Conservation (phyloP, 2,329 filamentous ascomycete genomes). For the Claviceps fusiformis region DNA sequence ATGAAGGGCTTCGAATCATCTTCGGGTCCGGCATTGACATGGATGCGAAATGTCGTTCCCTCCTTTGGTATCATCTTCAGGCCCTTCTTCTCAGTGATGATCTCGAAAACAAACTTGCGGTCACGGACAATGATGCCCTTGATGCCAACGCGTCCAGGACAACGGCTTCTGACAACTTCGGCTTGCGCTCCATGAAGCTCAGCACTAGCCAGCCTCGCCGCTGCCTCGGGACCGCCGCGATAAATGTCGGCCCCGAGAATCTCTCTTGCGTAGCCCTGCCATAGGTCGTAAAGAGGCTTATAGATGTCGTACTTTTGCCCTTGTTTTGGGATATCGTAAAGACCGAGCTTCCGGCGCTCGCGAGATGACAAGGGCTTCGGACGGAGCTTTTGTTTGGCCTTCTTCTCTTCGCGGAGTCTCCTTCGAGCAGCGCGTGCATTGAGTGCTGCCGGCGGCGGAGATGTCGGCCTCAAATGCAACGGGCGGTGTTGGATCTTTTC, state of each 20-base stretch:
- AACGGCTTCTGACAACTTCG: constrained; percentile 70
- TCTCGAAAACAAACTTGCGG: constrained; percentile 71
- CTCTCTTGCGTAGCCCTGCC: constrained; percentile 76
- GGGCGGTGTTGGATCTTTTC: constrained; percentile 76
- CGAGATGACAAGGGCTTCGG: constrained; percentile 64
- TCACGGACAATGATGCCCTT: constrained; percentile 82
- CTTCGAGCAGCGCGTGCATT: constrained; percentile 45
- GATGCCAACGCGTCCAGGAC: constrained; percentile 68
- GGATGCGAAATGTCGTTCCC: constrained; percentile 70
- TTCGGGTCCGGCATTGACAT: constrained; percentile 35
- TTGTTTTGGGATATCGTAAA: constrained; percentile 60
- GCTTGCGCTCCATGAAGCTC: constrained; percentile 83
- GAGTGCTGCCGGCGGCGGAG: constrained; percentile 41
- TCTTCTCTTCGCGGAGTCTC: constrained; percentile 32
- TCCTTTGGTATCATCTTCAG: constrained; percentile 81
- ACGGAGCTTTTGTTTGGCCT: constrained; percentile 33
- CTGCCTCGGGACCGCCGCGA: constrained; percentile 42
- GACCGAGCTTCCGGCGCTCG: constrained; percentile 56
- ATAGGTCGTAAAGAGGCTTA: constrained; percentile 61
- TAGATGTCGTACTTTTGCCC: constrained; percentile 58
- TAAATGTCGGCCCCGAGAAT: constrained; percentile 52
- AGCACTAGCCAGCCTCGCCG: constrained; percentile 66
- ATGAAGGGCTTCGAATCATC: constrained; percentile 32
- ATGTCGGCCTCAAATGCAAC: constrained; percentile 64
- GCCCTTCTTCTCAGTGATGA: constrained; percentile 58